A percentile compares a stretch with the other conserved stretches of the same genome.
These are phyloP conservation scores for Alternaria sp. DNA, from an alignment of 2,329 filamentous ascomycete species.

Conservation along the genomic window DNA sequence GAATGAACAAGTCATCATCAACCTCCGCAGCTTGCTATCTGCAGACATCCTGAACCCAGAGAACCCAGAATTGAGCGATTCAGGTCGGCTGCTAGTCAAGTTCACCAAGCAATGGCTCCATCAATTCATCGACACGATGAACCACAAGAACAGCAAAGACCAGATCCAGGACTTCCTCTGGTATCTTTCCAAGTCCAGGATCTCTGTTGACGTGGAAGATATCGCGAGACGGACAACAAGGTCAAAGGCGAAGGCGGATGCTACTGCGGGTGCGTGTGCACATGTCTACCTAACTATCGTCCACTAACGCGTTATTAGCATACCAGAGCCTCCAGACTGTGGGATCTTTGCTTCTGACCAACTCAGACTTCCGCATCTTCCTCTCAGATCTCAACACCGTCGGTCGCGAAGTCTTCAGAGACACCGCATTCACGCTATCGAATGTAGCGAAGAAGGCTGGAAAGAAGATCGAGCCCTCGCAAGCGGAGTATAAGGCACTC, in stretches of 20 bases:
- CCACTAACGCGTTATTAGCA: conserved; percentile 58
- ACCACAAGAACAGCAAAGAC: conserved; percentile 82
- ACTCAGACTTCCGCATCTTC: conserved; percentile 88
- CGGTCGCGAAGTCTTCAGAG: conserved; percentile 83
- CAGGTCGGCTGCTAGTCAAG: conserved; percentile 76
- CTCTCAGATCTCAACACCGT: conserved; percentile 81
- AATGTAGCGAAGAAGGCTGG: conserved; percentile 77
- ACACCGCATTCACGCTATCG: conserved; percentile 82
- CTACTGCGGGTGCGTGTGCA: conserved; percentile 68
- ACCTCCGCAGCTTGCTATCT: conserved; percentile 79
- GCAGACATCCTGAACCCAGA: conserved; percentile 81
- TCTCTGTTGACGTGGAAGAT: conserved; percentile 72
- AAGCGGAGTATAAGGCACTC: conserved; percentile 65
- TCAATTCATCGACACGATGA: conserved; percentile 81
- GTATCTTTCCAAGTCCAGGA: conserved; percentile 77
- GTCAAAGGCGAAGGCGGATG: conserved; percentile 73
- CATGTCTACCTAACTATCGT: not conserved
- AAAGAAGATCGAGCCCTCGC: conserved; percentile 74
- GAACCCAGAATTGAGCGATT: conserved; percentile 76
- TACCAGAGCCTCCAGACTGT: conserved; percentile 85
- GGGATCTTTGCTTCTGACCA: conserved; percentile 83
- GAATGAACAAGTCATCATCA: conserved; percentile 81
- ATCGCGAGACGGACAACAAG: conserved; percentile 68
- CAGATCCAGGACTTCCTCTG: conserved; percentile 93
- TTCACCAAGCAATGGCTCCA: conserved; percentile 77